phyloP scores from a whole-genome alignment of 2,329 filamentous ascomycete genomes.

The Raffaelea deltoideospora region DNA sequence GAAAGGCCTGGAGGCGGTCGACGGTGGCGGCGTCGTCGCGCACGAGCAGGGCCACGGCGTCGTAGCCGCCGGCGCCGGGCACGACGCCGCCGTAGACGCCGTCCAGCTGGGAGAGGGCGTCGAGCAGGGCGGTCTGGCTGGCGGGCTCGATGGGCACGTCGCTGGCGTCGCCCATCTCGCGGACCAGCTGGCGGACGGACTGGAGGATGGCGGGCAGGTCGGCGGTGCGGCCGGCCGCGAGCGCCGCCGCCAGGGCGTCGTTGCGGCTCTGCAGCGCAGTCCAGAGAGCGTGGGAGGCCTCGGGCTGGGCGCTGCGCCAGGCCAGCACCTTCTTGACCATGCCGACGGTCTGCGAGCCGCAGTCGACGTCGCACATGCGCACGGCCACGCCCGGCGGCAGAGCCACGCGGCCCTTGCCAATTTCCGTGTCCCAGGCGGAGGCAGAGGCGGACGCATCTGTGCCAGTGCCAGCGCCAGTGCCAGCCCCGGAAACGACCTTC shows the following conservation, averaged over 20 bases:
- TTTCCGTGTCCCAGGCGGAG: slow-evolving; percentile 62
- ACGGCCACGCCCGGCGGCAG: slow-evolving; percentile 62
- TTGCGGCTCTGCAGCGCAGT: slow-evolving; percentile 59
- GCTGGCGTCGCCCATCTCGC: slow-evolving; percentile 59
- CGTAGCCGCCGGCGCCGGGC: slow-evolving; percentile 84
- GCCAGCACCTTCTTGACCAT: slow-evolving; percentile 89
- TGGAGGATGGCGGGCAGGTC: slow-evolving; percentile 31
- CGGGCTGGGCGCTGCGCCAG: slow-evolving; percentile 55
- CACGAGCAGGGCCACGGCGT: slow-evolving; percentile 72
- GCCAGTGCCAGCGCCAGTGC: too few relatives aligned
- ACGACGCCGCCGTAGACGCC: slow-evolving; percentile 87
- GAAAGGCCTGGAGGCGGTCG: slow-evolving; percentile 40
- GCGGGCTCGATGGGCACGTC: slow-evolving; percentile 79
- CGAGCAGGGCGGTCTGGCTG: slow-evolving; percentile 70
- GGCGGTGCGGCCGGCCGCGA: slow-evolving; percentile 34
- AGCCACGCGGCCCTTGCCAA: slow-evolving; percentile 51
- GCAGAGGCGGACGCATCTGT: slow-evolving; percentile 18
- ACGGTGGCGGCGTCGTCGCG: slow-evolving; percentile 55
- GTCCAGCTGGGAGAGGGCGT: slow-evolving; percentile 57
- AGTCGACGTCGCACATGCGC: slow-evolving; percentile 92
- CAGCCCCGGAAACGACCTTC: slow-evolving; percentile 49
- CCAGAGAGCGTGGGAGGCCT: slow-evolving; percentile 59
- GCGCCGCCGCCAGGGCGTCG: slow-evolving; percentile 48
- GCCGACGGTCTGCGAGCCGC: slow-evolving; percentile 78
- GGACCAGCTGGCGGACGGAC: slow-evolving; percentile 45